A percentile compares a stretch with the other conserved stretches of the same genome.
Evolutionary conservation across 345 rosid species (phyloP).

Genomic region (Eucalyptus erythrocorys): DNA sequence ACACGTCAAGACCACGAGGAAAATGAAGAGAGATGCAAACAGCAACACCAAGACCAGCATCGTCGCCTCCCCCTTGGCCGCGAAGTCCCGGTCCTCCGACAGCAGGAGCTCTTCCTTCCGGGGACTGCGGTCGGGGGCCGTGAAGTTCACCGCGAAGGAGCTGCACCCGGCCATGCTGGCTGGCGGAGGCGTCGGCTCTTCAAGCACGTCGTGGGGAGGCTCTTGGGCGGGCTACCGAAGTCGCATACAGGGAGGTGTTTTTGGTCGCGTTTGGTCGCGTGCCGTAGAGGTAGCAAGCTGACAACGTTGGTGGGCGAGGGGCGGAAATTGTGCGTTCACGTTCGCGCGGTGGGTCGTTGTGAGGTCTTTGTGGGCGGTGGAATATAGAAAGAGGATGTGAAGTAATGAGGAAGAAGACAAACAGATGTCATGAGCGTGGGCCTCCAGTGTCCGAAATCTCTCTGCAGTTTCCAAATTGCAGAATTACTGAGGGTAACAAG

Average conservation of each 20-base stretch:
- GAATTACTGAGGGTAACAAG: neutral
- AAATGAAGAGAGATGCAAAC: slow-evolving; percentile 9
- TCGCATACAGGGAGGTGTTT: neutral
- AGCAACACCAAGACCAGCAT: slow-evolving; percentile 21
- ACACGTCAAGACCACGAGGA: slow-evolving; percentile 2
- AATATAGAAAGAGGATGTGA: neutral
- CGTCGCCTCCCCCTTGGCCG: slow-evolving; percentile 37
- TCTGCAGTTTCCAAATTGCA: neutral
- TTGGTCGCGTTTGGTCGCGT: neutral
- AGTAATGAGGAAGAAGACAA: neutral
- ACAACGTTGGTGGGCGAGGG: neutral
- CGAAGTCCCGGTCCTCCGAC: slow-evolving; percentile 28
- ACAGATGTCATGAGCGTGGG: neutral
- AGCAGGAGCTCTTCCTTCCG: slow-evolving; percentile 1
- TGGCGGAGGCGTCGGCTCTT: neutral
- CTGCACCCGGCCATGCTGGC: neutral
- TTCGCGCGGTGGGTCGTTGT: neutral
- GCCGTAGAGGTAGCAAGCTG: neutral
- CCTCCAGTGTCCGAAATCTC: neutral
- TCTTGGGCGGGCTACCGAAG: neutral
- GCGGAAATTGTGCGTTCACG: neutral
- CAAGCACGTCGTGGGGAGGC: neutral
- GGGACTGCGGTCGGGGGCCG: neutral
- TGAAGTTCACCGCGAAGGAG: neutral
- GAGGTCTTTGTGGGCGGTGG: neutral